Percentiles rank a stretch among this genome's conserved stretches.
phyloP scores from a whole-genome alignment of 2,329 filamentous ascomycete genomes.

The Hypoxylon sp. region DNA sequence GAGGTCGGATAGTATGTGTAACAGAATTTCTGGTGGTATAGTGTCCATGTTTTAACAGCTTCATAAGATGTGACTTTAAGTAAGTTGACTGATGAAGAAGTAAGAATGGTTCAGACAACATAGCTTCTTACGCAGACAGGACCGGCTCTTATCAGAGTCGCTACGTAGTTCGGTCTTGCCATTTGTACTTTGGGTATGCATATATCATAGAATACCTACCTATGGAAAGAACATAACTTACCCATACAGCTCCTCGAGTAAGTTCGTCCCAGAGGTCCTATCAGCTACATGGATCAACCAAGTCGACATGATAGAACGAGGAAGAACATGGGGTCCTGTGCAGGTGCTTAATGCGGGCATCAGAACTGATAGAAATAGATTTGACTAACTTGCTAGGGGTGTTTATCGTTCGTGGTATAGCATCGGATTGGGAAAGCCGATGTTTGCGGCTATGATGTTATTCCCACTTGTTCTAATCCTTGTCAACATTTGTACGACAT shows the following conservation, averaged over 20 bases:
- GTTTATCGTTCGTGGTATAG: no score
- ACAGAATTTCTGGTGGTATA: slow-evolving; percentile 18
- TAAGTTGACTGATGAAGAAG: slow-evolving; percentile 2
- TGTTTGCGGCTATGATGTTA: not conserved
- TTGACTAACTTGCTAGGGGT: no score
- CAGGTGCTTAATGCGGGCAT: not conserved
- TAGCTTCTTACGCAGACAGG: not conserved
- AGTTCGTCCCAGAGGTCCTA: not conserved
- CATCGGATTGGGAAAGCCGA: not conserved
- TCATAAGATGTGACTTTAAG: not conserved
- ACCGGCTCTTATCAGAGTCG: not conserved
- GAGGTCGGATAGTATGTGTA: slow-evolving; percentile 9
- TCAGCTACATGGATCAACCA: not conserved
- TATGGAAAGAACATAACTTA: not conserved
- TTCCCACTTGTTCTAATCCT: not conserved
- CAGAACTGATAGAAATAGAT: no score
- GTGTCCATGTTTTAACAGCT: slow-evolving; percentile 22
- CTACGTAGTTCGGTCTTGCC: not conserved
- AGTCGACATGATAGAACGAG: not conserved
- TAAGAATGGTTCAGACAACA: not conserved
- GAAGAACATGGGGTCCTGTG: not conserved
- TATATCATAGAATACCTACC: not conserved
- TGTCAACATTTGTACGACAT: slow-evolving; percentile 12
- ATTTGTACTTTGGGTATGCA: not conserved
- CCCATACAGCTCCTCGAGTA: not conserved